Conservation (phyloP, 441 rosid genomes). For the Flueggea neowawraea region DNA sequence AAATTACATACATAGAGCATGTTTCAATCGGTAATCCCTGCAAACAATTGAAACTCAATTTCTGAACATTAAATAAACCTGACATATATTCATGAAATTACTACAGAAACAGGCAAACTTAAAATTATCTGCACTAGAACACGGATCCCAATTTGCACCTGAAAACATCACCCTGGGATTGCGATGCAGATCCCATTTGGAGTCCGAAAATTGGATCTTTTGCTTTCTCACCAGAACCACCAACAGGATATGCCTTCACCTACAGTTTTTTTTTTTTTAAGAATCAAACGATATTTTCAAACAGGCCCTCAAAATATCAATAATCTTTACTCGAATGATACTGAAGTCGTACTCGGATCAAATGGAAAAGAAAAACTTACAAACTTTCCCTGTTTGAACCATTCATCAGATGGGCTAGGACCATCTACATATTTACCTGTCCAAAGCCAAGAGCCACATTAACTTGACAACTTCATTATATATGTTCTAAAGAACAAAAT, state of each 20-base stretch:
- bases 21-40: conserved; percentile 46
- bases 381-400: conserved; percentile 83
- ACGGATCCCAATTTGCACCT: conserved; percentile 31
- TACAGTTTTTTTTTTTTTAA: too few relatives aligned
- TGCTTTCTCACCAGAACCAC: conserved; percentile 66
- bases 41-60: conserved; percentile 46
- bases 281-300: not conserved
- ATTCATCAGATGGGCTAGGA: conserved; percentile 75
- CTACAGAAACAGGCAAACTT: too few relatives aligned
- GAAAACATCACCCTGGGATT: conserved; percentile 70
- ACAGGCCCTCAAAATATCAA: not conserved
- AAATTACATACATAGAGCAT: conserved; percentile 53
- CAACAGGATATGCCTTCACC: conserved; percentile 81
- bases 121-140: too few relatives aligned
- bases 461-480: too few relatives aligned
- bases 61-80: conserved; percentile 20
- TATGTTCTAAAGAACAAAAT: not conserved
- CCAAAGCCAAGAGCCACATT: not conserved
- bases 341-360: too few relatives aligned
- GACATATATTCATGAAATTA: too few relatives aligned
- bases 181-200: conserved; percentile 78
- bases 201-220: conserved; percentile 91
- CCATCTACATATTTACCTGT: conserved; percentile 86
- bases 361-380: conserved; percentile 24
- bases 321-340: too few relatives aligned